Base-by-base conservation (phyloP, 2,329 filamentous ascomycete species). In the Diaporthe citriasiana region DNA sequence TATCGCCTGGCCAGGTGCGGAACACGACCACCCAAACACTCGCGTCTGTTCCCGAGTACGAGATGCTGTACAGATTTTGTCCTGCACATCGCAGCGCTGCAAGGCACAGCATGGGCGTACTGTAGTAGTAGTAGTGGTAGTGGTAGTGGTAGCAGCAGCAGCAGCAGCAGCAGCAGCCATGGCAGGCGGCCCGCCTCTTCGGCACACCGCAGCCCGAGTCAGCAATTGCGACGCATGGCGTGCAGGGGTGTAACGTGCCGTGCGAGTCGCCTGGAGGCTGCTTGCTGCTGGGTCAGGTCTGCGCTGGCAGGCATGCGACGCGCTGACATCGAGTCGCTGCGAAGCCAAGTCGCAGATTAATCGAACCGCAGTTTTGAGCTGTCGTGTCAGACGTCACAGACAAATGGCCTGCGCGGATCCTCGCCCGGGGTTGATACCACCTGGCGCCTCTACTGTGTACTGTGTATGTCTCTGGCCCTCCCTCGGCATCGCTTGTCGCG, bases 131-230 rank as follows among this genome's bases (percentile, higher is more conserved):
- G 47, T 9, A n/a, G n/a, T n/a, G n/a, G n/a, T n/a, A n/a, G n/a
- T n/a, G n/a, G n/a, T n/a, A n/a, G n/a, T n/a, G n/a, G n/a, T n/a
- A n/a, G n/a, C n/a, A n/a, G n/a, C n/a, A n/a, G n/a, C n/a, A n/a
- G n/a, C n/a, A n/a, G n/a, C n/a, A n/a, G n/a, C n/a, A n/a, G n/a
- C n/a, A n/a, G n/a, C n/a, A 27, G 47, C 47, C 47, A 51, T 51
- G 47, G 47, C 63, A 40, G 63, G 33, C 63, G 63, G 63, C 33
- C 63, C 63, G 63, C 53, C 63, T 47, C 53, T 40, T 68, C 63
- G 63, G 63, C 47, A 68, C 63, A 68, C 63, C 30, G 63, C 63
- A 68, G 47, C 15, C 63, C 63, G 63, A 68, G 63, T 68, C 63
- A 68, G 63, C 45, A 45, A 53, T 13, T 25, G 30, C 15, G 15